phyloP scores from a whole-genome alignment of 257 asterid species.

The Buddleja alternifolia region DNA sequence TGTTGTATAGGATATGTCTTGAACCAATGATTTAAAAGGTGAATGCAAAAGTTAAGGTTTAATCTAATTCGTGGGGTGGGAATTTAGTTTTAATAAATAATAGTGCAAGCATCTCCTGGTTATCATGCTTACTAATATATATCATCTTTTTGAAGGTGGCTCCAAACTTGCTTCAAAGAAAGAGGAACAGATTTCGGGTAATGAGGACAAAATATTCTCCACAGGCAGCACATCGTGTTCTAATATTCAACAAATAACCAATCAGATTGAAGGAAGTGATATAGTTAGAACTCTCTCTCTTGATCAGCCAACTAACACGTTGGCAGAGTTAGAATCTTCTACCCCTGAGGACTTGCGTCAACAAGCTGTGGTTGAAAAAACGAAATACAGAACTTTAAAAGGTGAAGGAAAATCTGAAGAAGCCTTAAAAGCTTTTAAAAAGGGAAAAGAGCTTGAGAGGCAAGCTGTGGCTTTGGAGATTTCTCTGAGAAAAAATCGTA shows the following conservation, averaged over 20 bases:
- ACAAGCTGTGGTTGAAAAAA: constrained; percentile 84
- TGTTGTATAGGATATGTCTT: too few species aligned
- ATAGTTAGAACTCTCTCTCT: constrained; percentile 38
- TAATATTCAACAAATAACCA: constrained; percentile 38
- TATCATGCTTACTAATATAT: too few species aligned
- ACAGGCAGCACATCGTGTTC: constrained; percentile 54
- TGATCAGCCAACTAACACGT: constrained; percentile 37
- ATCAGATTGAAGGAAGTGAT: constrained; percentile 43
- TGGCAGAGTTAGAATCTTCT: constrained; percentile 45
- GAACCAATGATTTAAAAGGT: too few species aligned
- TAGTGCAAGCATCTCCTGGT: too few species aligned
- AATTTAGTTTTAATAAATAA: too few species aligned
- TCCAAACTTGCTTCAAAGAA: constrained; percentile 56
- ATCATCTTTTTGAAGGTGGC: constrained; percentile 54
- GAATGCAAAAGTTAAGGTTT: too few species aligned
- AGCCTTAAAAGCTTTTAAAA: constrained; percentile 81
- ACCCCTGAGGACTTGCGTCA: constrained; percentile 88
- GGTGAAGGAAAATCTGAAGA: constrained; percentile 94
- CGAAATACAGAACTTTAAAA: constrained; percentile 68
- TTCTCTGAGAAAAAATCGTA: constrained; percentile 71
- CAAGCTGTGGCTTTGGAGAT: constrained; percentile 88
- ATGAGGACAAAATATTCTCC: constrained; percentile 41
- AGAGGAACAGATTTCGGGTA: constrained; percentile 64
- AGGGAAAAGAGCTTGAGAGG: constrained; percentile 95
- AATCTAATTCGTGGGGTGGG: too few species aligned